phyloP scores from a whole-genome alignment of 2,329 filamentous ascomycete genomes.

The Aureobasidium leucospermi region DNA sequence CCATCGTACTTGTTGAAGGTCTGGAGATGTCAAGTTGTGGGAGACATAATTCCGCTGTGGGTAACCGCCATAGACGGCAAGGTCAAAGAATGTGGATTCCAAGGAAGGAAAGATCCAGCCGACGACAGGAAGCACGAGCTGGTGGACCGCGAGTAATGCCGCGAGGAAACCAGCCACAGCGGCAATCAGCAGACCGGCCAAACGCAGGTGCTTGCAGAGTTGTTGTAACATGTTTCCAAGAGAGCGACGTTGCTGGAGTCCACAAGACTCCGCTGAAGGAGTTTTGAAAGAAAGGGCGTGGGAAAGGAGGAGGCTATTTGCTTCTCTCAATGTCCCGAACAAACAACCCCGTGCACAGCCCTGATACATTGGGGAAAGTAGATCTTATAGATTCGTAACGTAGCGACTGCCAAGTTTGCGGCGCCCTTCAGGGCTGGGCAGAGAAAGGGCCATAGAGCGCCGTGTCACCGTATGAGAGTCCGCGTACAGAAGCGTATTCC shows the following conservation, averaged over 20 bases:
- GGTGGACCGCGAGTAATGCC: conserved; percentile 21
- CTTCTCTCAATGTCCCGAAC: neutral
- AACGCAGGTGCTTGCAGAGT: neutral
- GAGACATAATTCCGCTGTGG: conserved; percentile 23
- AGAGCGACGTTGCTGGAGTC: neutral
- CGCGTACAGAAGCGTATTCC: neutral
- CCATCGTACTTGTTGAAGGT: conserved; percentile 23
- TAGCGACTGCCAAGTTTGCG: conserved; percentile 5
- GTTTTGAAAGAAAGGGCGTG: neutral
- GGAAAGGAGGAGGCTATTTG: conserved; percentile 1
- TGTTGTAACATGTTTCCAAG: conserved; percentile 7
- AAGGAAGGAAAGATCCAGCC: conserved; percentile 23
- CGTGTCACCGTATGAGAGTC: neutral
- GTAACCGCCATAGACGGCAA: conserved; percentile 27
- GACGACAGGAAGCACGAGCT: conserved; percentile 24
- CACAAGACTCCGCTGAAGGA: conserved; percentile 3
- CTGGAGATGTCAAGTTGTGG: conserved; percentile 23
- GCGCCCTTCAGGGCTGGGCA: neutral
- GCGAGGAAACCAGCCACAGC: conserved; percentile 13
- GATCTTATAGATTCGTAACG: conserved; percentile 6
- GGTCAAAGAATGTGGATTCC: conserved; percentile 25
- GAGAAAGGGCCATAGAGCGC: neutral
- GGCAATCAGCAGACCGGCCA: neutral
- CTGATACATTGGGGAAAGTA: conserved; percentile 7
- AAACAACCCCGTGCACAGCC: conserved; percentile 11